phyloP scores from a whole-genome alignment of 345 rosid genomes.

The Rhodamnia rubescens region DNA sequence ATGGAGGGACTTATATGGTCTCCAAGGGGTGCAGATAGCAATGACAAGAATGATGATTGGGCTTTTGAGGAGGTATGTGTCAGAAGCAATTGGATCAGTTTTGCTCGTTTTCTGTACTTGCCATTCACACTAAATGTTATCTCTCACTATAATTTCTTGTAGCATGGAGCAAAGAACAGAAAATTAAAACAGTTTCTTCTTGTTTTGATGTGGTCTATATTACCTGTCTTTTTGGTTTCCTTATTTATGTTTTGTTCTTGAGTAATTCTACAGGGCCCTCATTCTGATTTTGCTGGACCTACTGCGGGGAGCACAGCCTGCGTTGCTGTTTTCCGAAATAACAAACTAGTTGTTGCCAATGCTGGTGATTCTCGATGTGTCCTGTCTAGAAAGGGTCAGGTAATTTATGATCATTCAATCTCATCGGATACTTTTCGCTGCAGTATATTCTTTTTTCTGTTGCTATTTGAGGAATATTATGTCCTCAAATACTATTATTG shows the following conservation, averaged over 20 bases:
- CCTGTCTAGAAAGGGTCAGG: slow-evolving; percentile 91
- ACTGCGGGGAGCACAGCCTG: slow-evolving; percentile 86
- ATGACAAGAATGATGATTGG: slow-evolving; percentile 39
- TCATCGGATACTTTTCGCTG: background rate
- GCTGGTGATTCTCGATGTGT: slow-evolving; percentile 99
- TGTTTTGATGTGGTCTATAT: background rate
- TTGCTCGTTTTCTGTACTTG: background rate
- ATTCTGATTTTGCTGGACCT: slow-evolving; percentile 92
- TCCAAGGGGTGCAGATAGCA: slow-evolving; percentile 50
- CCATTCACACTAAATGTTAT: background rate
- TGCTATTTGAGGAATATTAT: background rate
- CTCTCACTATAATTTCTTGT: background rate
- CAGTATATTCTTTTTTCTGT: background rate
- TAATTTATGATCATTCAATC: slow-evolving; percentile 5
- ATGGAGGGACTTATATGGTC: slow-evolving; percentile 95
- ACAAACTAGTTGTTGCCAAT: slow-evolving; percentile 74
- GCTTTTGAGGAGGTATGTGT: slow-evolving; percentile 56
- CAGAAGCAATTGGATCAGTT: background rate
- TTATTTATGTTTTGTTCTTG: background rate
- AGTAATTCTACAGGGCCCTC: slow-evolving; percentile 57
- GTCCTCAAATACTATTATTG: background rate
- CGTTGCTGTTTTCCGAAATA: slow-evolving; percentile 59
- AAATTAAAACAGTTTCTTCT: background rate
- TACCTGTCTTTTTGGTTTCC: background rate
- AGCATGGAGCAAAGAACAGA: background rate